Evolutionary conservation across 345 rosid genomes (phyloP).

Genomic region (Cardamine resedifolia): DNA sequence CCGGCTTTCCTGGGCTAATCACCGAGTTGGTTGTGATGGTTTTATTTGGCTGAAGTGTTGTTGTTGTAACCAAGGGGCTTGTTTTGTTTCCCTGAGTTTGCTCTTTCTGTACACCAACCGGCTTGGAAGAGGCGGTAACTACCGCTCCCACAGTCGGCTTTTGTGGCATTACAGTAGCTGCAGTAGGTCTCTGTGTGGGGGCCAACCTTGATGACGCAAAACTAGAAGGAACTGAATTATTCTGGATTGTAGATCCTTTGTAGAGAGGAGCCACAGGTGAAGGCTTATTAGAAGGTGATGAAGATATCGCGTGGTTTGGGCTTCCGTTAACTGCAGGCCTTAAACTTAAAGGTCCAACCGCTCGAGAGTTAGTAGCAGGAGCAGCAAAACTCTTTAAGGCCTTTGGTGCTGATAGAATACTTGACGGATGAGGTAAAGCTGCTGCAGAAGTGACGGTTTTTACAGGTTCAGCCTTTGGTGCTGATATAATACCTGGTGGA

Average conservation of each 20-base stretch:
- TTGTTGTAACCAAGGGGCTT: conserved; percentile 9
- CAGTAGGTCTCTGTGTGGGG: conserved; percentile 37
- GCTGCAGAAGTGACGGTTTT: conserved; percentile 40
- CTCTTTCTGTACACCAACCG: conserved; percentile 30
- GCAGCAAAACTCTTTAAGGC: conserved; percentile 25
- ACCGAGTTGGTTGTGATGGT: conserved; percentile 30
- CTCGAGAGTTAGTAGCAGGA: conserved; percentile 31
- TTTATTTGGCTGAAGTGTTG: conserved; percentile 33
- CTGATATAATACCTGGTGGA: conserved; percentile 10
- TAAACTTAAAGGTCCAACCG: conserved; percentile 38
- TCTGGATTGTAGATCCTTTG: conserved; percentile 43
- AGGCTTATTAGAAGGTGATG: conserved; percentile 35
- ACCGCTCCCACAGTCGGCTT: conserved; percentile 38
- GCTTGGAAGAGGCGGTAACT: conserved; percentile 28
- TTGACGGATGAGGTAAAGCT: conserved; percentile 44
- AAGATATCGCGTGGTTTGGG: conserved; percentile 33
- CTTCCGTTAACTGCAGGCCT: conserved; percentile 41
- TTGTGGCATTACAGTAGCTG: conserved; percentile 25
- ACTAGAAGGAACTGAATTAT: conserved; percentile 34
- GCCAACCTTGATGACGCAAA: conserved; percentile 28
- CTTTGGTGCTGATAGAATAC: conserved; percentile 22
- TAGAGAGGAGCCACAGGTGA: conserved; percentile 38
- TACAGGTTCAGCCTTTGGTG: conserved; percentile 17
- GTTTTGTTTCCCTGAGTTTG: conserved; percentile 37
- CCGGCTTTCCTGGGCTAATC: conserved; percentile 31